Conservation (phyloP, 169 alveolate species). For the Plasmodium reichenowi region DNA sequence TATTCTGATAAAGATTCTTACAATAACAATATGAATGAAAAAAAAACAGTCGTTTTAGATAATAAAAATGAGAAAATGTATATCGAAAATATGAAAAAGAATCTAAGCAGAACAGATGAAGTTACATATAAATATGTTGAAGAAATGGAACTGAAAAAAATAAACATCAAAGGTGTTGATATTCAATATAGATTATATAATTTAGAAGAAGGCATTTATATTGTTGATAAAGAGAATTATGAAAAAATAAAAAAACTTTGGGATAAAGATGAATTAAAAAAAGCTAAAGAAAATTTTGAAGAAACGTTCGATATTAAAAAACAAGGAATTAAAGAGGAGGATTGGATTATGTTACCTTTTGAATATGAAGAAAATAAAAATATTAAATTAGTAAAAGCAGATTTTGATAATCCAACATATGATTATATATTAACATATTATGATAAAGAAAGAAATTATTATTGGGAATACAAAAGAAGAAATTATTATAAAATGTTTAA, state of each 20-base stretch:
- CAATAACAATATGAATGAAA: background rate
- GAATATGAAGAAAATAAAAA: slow-evolving; percentile 80
- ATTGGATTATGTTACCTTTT: slow-evolving; percentile 82
- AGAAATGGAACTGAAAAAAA: slow-evolving; percentile 69
- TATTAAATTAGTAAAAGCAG: slow-evolving; percentile 81
- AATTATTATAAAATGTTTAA: slow-evolving; percentile 79
- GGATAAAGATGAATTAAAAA: slow-evolving; percentile 54
- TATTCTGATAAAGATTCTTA: background rate
- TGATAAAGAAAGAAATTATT: slow-evolving; percentile 84
- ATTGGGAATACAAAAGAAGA: slow-evolving; percentile 77
- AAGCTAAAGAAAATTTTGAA: slow-evolving; percentile 50
- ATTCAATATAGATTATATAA: slow-evolving; percentile 63
- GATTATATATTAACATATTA: slow-evolving; percentile 84
- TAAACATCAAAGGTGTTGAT: slow-evolving; percentile 54
- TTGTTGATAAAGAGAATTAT: slow-evolving; percentile 75
- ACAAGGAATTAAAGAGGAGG: slow-evolving; percentile 69
- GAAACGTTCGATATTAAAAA: slow-evolving; percentile 47
- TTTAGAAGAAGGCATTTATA: slow-evolving; percentile 80
- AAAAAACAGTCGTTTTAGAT: background rate
- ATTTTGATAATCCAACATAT: slow-evolving; percentile 82
- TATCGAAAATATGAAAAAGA: slow-evolving; percentile 1
- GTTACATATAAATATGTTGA: slow-evolving; percentile 71
- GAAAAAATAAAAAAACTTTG: slow-evolving; percentile 70
- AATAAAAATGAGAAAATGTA: background rate
- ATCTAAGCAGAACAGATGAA: slow-evolving; percentile 25